Evolutionary conservation across 2,329 filamentous ascomycete species (phyloP), one percentile per base, ranked within the genome.

Genomic region (Scedosporium aurantiacum): DNA sequence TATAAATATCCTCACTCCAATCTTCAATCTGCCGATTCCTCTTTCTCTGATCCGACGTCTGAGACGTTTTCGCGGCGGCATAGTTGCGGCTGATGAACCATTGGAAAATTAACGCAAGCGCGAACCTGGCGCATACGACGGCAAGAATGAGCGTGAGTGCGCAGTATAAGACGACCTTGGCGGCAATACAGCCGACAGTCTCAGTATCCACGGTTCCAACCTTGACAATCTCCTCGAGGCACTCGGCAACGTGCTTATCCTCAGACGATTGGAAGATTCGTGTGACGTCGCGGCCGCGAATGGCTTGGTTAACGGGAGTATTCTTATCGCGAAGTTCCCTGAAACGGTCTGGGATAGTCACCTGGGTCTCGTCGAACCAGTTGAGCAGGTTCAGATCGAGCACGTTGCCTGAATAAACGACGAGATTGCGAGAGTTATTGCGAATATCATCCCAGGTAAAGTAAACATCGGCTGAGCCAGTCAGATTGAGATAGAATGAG

Each of bases 1-100:
- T 89, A 74, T 99, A 97, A 68, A 99, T 99, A 70, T 99, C 94
- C 66, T 97, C 90, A 14, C 88, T 88, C 94, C 94, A 99, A 68
- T 97, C 93, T 73, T 99, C 94, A 66, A 99, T 99, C 75, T 97
- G 91, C 67, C 88, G 86, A 67, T 92, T 88, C 63, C 94, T 86
- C 75, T 92, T 88, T 72, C 93, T 91, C 66, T 87, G 84, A 71
- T 94, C 85, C 4, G 87, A 85, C 16, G 85, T 85, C 72, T 96
- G 87, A 2, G 90, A 93, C 0, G 93, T 96, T 74, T 90, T 96
- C 57, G 82, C 77, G 0, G 93, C 90, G 3, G 88, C 92, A 70
- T 93, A 97, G 65, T 87, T 87, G 67, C 88, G 87, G 71, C 89
- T 89, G 66, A 97, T 80, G 75, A 99, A 96, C 95, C 95, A 99